Evolutionary conservation across 495 filamentous ascomycete species (phyloP), one percentile per base, ranked within the genome.

Genomic region (Aspergillus baeticus): DNA sequence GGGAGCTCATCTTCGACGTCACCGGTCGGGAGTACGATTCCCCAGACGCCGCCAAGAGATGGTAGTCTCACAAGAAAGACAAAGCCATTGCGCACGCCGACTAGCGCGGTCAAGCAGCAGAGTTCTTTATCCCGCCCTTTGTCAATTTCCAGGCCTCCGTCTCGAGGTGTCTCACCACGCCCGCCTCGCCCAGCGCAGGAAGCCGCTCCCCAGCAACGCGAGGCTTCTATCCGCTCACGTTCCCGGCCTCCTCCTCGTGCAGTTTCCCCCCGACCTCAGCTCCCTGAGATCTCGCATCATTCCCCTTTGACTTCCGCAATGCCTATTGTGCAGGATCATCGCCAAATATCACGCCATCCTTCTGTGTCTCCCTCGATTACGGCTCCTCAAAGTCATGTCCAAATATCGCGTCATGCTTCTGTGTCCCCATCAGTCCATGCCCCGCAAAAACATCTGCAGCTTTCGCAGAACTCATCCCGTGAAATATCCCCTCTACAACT

Each of bases 11-110:
- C 63, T 8, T 63, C 64, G 5, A 51, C 66, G 11, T 71, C 68
- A 31, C 68, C 69, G 13, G 55, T 75, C 51, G 61, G 67, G 60
- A 71, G 73, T 62, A 59, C 70, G 42, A 64, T 84, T 63, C 74
- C 74, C 8, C 77, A 81, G 49, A 77, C 76, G 8, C 78, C 80
- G 0, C 75, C 73, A 21, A 71, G 77, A 60, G 70, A 72, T 57
- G 71, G 72, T 15, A 67, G 63, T 33, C 41, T 65, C 43, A 67
- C 69, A n/a, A 57, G 64, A 41, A 72, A 62, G 47, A 68, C 63
- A 22, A 74, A 66, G 61, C 71, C 67, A 42, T 62, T 72, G 56
- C 75, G 66, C 60, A 78, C 74, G 8, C 71, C 76, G 46, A 68
- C 70, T 3, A 69, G 63, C 21, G 67, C 66, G 20, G 64, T 71